Evolutionary conservation across 371 early-diverging fungal species (phyloP), one percentile per base, ranked within the genome.

Genomic region (Lichtheimia hyalospora): DNA sequence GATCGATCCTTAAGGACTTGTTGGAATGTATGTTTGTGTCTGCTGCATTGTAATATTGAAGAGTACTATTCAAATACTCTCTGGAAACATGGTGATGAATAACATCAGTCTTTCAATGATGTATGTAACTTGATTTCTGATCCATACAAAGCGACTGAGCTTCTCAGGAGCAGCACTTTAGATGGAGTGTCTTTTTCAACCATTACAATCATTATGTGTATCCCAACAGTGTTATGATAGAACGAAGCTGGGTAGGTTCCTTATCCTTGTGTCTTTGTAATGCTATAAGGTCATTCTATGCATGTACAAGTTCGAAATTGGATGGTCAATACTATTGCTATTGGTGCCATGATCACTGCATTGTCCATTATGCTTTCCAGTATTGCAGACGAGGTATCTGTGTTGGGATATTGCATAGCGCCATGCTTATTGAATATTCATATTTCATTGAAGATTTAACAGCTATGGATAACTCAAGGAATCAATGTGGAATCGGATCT

Each of bases 221-320:
- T 55, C 57, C 67, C 16, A 64, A 59, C 8, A 55, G 71, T 48
- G n/a, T n/a, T n/a, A 54, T 73, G 67, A 69, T 58, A 16, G 50
- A 62, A 40, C 57, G 73, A n/a, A 71, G 71, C 28, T 77, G 77
- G 77, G 69, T 77, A 14, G 77, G 77, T 7, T 73, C 74, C 10
- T 68, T 77, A 8, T 71, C 72, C 50, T 61, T 66, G 6, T 59
- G 66, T 3, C 41, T 77, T 7, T 64, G 52, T 18, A 71, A 71
- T 49, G 68, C 69, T 12, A 62, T 69, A 13, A 74, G 77, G 3
- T 74, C 77, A 7, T 55, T 77, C 23, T 73, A 77, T 54, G 68
- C 69, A 25, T 71, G 60, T 24, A 69, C 87, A 51, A 81, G 81
- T 21, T 73, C 78, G 1, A 52, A 54, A 15, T 16, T 58, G 13